Conservation (phyloP, 768 basidiomycete genomes). For the Xerocomus spinulosus region DNA sequence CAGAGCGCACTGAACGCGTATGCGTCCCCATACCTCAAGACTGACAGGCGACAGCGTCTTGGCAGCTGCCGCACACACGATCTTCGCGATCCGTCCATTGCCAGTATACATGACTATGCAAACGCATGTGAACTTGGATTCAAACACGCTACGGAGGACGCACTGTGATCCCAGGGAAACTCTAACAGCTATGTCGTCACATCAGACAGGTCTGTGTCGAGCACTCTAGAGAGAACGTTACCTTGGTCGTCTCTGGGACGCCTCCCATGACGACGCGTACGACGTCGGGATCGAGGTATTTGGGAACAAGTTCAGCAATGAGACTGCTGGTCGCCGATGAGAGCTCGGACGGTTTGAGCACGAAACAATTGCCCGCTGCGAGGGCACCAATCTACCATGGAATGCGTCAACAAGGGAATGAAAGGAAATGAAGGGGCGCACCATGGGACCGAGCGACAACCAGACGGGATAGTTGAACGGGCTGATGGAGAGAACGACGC, state of each 20-base stretch:
- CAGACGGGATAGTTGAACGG: conserved; percentile 77
- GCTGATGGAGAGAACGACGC: conserved; percentile 61
- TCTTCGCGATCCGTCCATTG: conserved; percentile 53
- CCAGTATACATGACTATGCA: conserved; percentile 53
- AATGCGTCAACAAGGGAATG: neutral
- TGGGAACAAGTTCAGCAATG: conserved; percentile 61
- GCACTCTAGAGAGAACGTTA: conserved; percentile 6
- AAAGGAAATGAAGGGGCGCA: conserved; percentile 29
- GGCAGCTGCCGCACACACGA: conserved; percentile 72
- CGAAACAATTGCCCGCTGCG: conserved; percentile 68
- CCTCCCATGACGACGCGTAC: conserved; percentile 68
- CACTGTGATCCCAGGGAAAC: conserved; percentile 62
- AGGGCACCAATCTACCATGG: conserved; percentile 54
- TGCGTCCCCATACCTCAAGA: conserved; percentile 39
- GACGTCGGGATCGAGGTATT: conserved; percentile 68
- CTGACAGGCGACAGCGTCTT: conserved; percentile 69
- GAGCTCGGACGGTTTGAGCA: conserved; percentile 76
- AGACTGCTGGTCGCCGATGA: conserved; percentile 52
- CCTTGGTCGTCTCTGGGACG: conserved; percentile 58
- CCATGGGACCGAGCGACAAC: conserved; percentile 55
- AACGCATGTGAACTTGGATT: neutral
- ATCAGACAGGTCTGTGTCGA: neutral
- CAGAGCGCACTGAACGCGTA: neutral
- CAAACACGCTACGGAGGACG: neutral
- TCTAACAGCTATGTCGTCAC: conserved; percentile 52